Evolutionary conservation across 2,329 filamentous ascomycete genomes (phyloP), one percentile per base, ranked within the genome.

Genomic region (Cladobotryum protrusum): DNA sequence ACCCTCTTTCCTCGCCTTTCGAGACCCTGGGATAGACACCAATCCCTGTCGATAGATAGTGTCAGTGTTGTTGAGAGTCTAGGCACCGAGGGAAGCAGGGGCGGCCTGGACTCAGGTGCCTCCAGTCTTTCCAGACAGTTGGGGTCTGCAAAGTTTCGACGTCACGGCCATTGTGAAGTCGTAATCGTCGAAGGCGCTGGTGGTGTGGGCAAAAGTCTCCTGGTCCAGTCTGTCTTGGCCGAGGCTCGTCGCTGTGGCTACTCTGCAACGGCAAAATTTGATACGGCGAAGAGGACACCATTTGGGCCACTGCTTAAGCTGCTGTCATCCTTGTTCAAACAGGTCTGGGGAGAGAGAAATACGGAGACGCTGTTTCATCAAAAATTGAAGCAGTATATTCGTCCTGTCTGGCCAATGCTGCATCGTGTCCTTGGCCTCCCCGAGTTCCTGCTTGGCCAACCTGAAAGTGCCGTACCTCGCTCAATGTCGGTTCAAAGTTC

Each of bases 241-340:
- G 82, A 85, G 55, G 79, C 79, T 14, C 72, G 82, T 45, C 73
- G 77, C 42, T 75, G 77, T 52, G 82, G 82, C 3, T 85, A 85
- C 59, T 85, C 81, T 58, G 79, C 81, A 6, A 83, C 79, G 32
- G 78, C 82, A 37, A 85, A 85, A 59, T 85, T 85, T 52, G 82
- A 86, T 58, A 78, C 76, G 1, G 77, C 81, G 0, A 72, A 78
- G 56, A 76, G 76, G 57, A 78, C 74, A 8, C 78, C 82, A 3
- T 85, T 83, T 61, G 81, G 81, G 1, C 82, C 82, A 4, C 65
- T 85, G 36, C 72, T 85, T 20, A 83, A 80, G 63, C 66, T 85
- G n/a, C 65, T 85, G 11, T 84, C 81, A 11, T 84, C 80, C 17
- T 67, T 86, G 14, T 85, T 85, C 64, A 81, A 81, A 58, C 82